phyloP scores from a whole-genome alignment of 2,329 filamentous ascomycete species.

The Apiospora koreana region DNA sequence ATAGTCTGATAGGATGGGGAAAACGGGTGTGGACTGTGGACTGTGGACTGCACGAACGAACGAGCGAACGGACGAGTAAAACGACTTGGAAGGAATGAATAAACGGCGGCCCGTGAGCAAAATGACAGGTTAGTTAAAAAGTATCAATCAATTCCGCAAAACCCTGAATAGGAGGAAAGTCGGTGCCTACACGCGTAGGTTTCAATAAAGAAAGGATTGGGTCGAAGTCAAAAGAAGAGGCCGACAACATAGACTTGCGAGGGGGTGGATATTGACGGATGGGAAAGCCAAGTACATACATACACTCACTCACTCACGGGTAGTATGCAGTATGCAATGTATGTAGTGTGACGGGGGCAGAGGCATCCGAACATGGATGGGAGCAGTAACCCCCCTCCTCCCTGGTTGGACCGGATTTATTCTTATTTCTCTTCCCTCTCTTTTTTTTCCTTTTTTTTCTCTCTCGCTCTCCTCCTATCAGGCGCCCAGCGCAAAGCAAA shows the following conservation, averaged over 20 bases:
- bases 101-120: background rate
- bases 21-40: too few species aligned
- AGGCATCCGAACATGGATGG: conserved; percentile 7
- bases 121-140: background rate
- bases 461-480: background rate
- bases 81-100: background rate
- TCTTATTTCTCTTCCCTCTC: background rate
- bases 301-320: too few species aligned
- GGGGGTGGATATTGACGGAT: conserved; percentile 3
- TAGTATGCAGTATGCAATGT: background rate
- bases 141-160: conserved; percentile 1
- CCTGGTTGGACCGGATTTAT: conserved; percentile 1
- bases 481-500: background rate
- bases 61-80: background rate
- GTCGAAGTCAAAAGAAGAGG: conserved; percentile 2
- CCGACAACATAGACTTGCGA: conserved; percentile 4
- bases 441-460: background rate
- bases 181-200: conserved; percentile 2
- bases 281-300: background rate
- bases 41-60: background rate
- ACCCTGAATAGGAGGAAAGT: background rate
- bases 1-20: background rate
- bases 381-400: background rate
- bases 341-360: background rate
- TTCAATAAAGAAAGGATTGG: conserved; percentile 10